Evolutionary conservation across 202 grass and related monocot species (phyloP), one percentile per base, ranked within the genome.

Genomic region (Hordeum pubiflorum): DNA sequence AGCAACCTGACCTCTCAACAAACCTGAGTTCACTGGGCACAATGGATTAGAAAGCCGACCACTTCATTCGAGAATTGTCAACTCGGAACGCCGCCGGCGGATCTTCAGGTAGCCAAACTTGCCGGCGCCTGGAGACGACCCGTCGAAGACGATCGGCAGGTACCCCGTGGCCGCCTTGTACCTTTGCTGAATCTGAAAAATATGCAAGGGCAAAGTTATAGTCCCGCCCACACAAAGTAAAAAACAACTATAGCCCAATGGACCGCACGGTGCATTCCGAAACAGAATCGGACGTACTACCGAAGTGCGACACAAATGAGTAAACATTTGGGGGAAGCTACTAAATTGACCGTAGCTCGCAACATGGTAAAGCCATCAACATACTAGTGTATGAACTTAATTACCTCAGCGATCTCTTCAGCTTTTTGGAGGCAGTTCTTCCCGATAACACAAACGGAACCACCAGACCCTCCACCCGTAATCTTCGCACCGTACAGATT

Each of bases 71-170:
- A 15, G 13, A 32, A 76, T 26, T 7, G 39, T 26, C 3, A 32
- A 79, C 38, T 44, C 66, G 17, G 70, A 15, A 2, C 60, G 36
- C 15, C 67, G 31, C 5, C 79, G 39, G n/a, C 76, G 86, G 40
- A 97, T 86, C 86, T 89, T 97, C 71, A 97, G 79, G 74, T 94
- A 88, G 20, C 94, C 91, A 1, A 97, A 97, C 80, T 89, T 91
- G 13, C 78, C 92, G 0, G 92, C 92, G 7, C 92, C 92, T 2
- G 88, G 92, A n/a, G 92, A 94, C 1, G 89, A 94, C 2, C 89
- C 89, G 0, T 91, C 81, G 3, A 94, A 94, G 24, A 91, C 6
- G 50, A 89, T 76, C 9, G 92, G 91, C 24, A 80, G 32, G 59
- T 89, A 91, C 4, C 91, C 89, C 0, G 94, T 97, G 14, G 81